Percentiles rank a stretch among this genome's conserved stretches.
These are phyloP conservation scores for Ceratocystis cubensis DNA, from an alignment of 2,329 filamentous ascomycete genomes.

Conservation along the genomic window DNA sequence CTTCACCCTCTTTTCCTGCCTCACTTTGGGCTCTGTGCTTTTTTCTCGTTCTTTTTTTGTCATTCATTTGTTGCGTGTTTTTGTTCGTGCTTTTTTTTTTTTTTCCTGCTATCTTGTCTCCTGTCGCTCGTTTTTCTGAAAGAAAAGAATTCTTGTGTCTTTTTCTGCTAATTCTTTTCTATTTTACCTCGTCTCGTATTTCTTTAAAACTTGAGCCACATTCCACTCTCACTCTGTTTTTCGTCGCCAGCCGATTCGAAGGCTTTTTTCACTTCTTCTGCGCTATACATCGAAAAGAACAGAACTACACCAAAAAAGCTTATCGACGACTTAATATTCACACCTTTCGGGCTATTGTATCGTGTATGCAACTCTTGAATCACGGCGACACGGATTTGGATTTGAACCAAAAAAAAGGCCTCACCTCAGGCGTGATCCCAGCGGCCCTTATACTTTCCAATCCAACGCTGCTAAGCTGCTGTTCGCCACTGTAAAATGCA, in stretches of 20 bases:
- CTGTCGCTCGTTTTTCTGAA: background rate
- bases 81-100: conserved; percentile 1
- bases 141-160: background rate
- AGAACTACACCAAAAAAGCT: background rate
- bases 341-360: background rate
- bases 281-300: background rate
- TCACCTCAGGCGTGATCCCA: background rate
- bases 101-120: conserved; percentile 9
- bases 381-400: background rate
- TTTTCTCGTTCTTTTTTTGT: conserved; percentile 6
- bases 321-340: background rate
- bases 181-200: conserved; percentile 1
- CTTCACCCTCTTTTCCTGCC: conserved; percentile 1
- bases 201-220: background rate
- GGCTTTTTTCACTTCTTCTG: background rate
- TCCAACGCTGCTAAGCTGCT: background rate
- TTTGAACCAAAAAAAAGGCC: background rate
- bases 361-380: background rate
- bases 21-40: conserved; percentile 3
- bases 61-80: conserved; percentile 12
- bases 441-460: background rate
- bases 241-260: background rate
- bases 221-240: background rate
- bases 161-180: background rate
- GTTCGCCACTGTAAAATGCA: background rate